Conservation (phyloP, 352 stramenopile genomes). For the Globisporangium canariense region DNA sequence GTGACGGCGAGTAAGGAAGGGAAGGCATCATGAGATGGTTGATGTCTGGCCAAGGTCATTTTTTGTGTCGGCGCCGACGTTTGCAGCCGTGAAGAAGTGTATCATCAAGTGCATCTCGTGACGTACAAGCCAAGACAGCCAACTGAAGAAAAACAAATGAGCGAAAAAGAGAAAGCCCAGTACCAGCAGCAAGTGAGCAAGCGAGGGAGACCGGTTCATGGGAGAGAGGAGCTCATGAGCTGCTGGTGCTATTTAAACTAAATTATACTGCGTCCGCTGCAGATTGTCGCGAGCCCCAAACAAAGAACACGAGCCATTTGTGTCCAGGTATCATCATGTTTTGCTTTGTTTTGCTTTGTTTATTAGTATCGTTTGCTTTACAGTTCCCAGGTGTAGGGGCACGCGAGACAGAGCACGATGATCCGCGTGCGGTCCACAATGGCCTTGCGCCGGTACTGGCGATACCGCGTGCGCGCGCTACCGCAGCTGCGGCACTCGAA, state of each 20-base stretch:
- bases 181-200: neutral
- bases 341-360: neutral
- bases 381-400: slow-evolving; percentile 76
- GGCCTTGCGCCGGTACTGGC: slow-evolving; percentile 79
- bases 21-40: neutral
- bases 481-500: slow-evolving; percentile 83
- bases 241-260: slow-evolving; percentile 14
- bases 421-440: slow-evolving; percentile 83
- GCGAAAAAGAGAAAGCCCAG: neutral
- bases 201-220: too few relatives aligned
- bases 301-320: neutral
- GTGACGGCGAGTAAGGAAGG: slow-evolving; percentile 30
- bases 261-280: slow-evolving; percentile 18
- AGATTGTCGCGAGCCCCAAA: neutral
- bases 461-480: slow-evolving; percentile 69
- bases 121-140: neutral
- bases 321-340: neutral
- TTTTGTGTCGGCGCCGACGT: slow-evolving; percentile 5
- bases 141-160: neutral
- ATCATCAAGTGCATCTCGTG: slow-evolving; percentile 5
- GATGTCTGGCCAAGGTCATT: too few relatives aligned
- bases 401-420: slow-evolving; percentile 75
- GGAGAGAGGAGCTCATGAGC: neutral
- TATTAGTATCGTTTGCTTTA: slow-evolving; percentile 22
- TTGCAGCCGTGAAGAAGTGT: slow-evolving; percentile 3